Evolutionary conservation across 805 yeast genomes (phyloP).

Genomic region (Pichia kluyveri): DNA sequence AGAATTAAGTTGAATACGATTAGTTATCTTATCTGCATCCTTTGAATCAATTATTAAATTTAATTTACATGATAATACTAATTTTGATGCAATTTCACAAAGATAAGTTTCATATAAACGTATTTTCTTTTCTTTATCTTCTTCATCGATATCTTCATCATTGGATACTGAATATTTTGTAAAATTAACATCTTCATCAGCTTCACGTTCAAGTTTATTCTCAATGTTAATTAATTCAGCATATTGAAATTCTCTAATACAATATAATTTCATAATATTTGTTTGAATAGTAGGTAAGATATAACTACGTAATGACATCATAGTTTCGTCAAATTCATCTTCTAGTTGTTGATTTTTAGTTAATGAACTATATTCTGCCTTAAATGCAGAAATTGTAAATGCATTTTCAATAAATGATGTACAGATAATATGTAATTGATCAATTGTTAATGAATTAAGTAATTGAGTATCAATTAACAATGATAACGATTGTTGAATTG

Average conservation of each 20-base stretch:
- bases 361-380: constrained; percentile 2
- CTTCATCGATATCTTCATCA: constrained; percentile 4
- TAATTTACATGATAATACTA: constrained; percentile 11
- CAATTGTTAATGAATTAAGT: background rate
- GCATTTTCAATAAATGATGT: constrained; percentile 1
- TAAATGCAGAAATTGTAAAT: constrained; percentile 5
- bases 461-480: background rate
- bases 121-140: constrained; percentile 10
- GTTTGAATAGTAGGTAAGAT: constrained; percentile 10
- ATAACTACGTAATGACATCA: background rate
- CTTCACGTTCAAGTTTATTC: constrained; percentile 39
- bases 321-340: constrained; percentile 4
- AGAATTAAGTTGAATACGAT: constrained; percentile 19
- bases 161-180: constrained; percentile 8
- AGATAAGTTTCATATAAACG: constrained; percentile 9
- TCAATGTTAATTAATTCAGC: constrained; percentile 26
- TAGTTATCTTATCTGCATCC: constrained; percentile 2
- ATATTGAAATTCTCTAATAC: constrained; percentile 38
- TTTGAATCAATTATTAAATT: background rate
- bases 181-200: constrained; percentile 35
- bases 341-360: background rate
- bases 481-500: background rate
- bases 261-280: constrained; percentile 33
- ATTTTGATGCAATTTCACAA: constrained; percentile 18
- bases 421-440: background rate